Conservation (phyloP, 441 rosid genomes). For the Arabidopsis hybrid region DNA sequence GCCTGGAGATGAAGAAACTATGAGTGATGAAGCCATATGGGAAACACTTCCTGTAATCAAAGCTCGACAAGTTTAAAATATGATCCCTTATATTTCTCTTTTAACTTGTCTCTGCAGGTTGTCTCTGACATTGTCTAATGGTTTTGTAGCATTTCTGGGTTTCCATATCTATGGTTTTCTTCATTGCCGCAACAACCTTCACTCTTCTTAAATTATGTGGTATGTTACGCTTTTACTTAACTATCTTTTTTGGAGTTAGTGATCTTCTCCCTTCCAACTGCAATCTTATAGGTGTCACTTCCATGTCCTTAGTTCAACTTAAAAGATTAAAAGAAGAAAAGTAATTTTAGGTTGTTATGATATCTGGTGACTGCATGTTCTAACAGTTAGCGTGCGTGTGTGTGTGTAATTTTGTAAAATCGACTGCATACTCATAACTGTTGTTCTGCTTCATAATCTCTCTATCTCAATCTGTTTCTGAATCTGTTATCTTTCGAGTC, state of each 20-base stretch:
- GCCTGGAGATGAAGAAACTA: slow-evolving; percentile 98
- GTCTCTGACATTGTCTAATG: slow-evolving; percentile 43
- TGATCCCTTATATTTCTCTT: background rate
- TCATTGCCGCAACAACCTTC: slow-evolving; percentile 72
- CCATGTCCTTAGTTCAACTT: slow-evolving; percentile 2
- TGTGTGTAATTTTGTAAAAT: background rate
- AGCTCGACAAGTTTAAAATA: background rate
- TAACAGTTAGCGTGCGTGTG: background rate
- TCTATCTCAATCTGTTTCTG: slow-evolving; percentile 16
- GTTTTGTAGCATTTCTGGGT: slow-evolving; percentile 74
- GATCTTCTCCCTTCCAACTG: background rate
- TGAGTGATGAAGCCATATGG: slow-evolving; percentile 82
- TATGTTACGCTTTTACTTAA: slow-evolving; percentile 43
- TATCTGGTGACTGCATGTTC: background rate
- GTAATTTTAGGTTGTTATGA: background rate
- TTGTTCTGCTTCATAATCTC: slow-evolving; percentile 7
- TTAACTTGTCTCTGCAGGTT: slow-evolving; percentile 13
- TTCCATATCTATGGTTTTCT: slow-evolving; percentile 78
- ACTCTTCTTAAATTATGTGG: slow-evolving; percentile 75
- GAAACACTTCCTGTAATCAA: slow-evolving; percentile 72
- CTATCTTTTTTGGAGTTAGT: background rate
- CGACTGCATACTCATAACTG: background rate
- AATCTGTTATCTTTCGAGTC: slow-evolving; percentile 24
- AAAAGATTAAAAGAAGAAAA: background rate
- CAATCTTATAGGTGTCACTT: background rate